These are phyloP conservation scores for Saccharomycopsis sp. DNA, from an alignment of 805 yeast genomes.

Conservation along the genomic window DNA sequence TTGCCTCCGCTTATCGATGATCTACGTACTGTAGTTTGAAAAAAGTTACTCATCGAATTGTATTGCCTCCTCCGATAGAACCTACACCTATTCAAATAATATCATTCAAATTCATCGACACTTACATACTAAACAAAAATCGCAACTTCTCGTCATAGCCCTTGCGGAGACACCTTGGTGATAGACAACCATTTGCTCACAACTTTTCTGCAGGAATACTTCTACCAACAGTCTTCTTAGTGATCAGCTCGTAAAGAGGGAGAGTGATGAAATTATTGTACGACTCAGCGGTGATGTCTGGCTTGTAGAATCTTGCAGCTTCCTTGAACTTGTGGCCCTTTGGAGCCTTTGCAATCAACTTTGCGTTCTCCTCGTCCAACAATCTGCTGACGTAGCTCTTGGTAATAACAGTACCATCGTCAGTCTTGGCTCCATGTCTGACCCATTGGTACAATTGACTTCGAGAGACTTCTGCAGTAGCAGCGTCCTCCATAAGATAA, in stretches of 20 bases:
- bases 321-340: constrained; percentile 41
- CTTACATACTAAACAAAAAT: neutral
- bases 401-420: constrained; percentile 47
- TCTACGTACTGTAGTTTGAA: too few species aligned
- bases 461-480: constrained; percentile 73
- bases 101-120: neutral
- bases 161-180: neutral
- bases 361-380: constrained; percentile 49
- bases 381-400: constrained; percentile 43
- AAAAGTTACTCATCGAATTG: too few species aligned
- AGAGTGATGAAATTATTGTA: constrained; percentile 64
- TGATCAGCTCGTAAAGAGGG: constrained; percentile 51
- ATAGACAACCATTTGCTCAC: neutral
- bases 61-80: too few species aligned
- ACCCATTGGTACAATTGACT: constrained; percentile 73
- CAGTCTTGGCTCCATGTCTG: constrained; percentile 51
- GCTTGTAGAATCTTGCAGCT: constrained; percentile 52
- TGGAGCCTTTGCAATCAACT: constrained; percentile 42
- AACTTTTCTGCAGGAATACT: neutral
- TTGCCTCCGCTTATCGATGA: too few species aligned
- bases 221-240: constrained; percentile 25
- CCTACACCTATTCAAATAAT: too few species aligned
- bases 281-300: constrained; percentile 57
- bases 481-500: constrained; percentile 73
- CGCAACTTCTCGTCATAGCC: too few species aligned